Evolutionary conservation across 2,329 filamentous ascomycete species (phyloP).

Genomic region (Pleomassaria siparia): DNA sequence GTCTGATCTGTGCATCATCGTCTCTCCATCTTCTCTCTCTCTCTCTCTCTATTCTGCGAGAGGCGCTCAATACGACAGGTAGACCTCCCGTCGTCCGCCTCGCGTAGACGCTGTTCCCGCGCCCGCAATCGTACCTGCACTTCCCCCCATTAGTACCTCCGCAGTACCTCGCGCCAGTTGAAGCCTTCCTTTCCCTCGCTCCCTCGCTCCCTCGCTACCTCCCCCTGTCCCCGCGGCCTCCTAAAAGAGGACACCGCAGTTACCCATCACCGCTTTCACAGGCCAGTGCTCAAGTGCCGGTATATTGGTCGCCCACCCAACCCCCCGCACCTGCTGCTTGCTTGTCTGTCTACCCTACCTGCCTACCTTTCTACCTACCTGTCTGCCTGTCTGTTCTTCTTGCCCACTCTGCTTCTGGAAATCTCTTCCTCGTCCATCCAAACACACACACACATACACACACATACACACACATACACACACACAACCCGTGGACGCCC

Average conservation of each 20-base stretch:
- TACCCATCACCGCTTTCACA: slow-evolving; percentile 10
- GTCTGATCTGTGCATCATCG: not conserved
- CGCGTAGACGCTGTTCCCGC: slow-evolving; percentile 2
- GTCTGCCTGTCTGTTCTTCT: slow-evolving; percentile 15
- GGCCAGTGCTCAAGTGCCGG: slow-evolving; percentile 33
- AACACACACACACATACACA: slow-evolving; percentile 24
- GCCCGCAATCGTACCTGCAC: no score
- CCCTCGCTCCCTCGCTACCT: no score
- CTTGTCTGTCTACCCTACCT: slow-evolving; percentile 25
- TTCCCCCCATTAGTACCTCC: no score
- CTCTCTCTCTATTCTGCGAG: no score
- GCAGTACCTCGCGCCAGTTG: not conserved
- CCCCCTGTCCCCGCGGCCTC: not conserved
- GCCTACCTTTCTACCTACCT: slow-evolving; percentile 35
- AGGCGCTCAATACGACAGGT: no score
- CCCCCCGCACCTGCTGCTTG: slow-evolving; percentile 36
- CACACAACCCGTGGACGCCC: slow-evolving; percentile 22
- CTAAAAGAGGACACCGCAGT: not conserved
- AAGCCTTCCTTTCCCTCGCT: not conserved
- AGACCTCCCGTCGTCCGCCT: slow-evolving; percentile 26
- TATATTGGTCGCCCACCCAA: slow-evolving; percentile 42
- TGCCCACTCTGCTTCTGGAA: slow-evolving; percentile 30
- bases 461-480: slow-evolving; percentile 24
- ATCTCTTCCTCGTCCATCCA: slow-evolving; percentile 17
- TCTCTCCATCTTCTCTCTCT: no score